A percentile compares a stretch with the other conserved stretches of the same genome.
Evolutionary conservation across 768 basidiomycete species (phyloP).

Genomic region (Megacollybia marginata): DNA sequence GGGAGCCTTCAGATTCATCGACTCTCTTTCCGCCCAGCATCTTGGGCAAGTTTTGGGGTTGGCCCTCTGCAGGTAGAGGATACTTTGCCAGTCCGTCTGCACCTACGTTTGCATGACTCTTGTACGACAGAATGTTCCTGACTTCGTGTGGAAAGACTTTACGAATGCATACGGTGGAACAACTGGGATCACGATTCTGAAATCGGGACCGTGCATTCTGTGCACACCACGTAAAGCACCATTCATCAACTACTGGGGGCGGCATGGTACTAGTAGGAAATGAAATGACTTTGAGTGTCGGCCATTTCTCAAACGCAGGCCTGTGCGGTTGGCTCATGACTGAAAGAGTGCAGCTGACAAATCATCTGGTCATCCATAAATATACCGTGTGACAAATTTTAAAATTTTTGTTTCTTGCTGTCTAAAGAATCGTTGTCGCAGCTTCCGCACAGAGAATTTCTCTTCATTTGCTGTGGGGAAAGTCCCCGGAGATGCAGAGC

Average conservation of each 20-base stretch:
- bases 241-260: constrained; percentile 51
- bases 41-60: constrained; percentile 38
- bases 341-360: no score
- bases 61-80: constrained; percentile 63
- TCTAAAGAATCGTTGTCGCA: constrained; percentile 83
- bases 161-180: constrained; percentile 51
- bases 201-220: constrained; percentile 50
- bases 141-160: constrained; percentile 65
- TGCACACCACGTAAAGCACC: constrained; percentile 55
- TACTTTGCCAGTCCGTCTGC: constrained; percentile 43
- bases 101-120: constrained; percentile 30
- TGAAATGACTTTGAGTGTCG: constrained; percentile 46
- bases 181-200: constrained; percentile 42
- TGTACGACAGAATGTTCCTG: constrained; percentile 39
- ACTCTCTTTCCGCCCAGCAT: constrained; percentile 34
- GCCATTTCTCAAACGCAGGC: constrained; percentile 38
- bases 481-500: constrained; percentile 89
- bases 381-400: background rate
- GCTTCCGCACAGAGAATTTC: constrained; percentile 61
- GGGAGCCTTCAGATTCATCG: constrained; percentile 1
- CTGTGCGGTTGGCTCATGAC: constrained; percentile 17
- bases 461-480: constrained; percentile 76
- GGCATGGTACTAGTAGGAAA: constrained; percentile 50
- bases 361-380: background rate
- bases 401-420: constrained; percentile 33